Conservation (phyloP, 2,329 filamentous ascomycete genomes). For the Microdochium bolleyi region DNA sequence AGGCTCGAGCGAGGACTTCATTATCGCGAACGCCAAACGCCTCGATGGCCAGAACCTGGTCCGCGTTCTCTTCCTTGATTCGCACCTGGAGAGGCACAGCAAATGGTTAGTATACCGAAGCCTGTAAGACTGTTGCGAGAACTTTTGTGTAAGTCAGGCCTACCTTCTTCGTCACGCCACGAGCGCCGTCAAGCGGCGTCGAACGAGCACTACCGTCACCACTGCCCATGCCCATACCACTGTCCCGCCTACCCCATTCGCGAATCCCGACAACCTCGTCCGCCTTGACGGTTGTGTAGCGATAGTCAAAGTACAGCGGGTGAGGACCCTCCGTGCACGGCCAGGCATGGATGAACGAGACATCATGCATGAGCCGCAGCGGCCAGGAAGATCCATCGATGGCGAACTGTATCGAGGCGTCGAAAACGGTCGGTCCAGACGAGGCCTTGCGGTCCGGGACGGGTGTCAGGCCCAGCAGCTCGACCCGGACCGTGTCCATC, state of each 20-base stretch:
- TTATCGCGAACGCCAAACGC: conserved; percentile 68
- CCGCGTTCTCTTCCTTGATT: conserved; percentile 40
- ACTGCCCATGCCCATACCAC: conserved; percentile 6
- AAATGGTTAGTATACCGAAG: no score
- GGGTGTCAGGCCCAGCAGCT: conserved; percentile 54
- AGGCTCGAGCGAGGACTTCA: conserved; percentile 67
- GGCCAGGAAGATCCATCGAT: conserved; percentile 58
- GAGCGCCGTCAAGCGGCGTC: conserved; percentile 8
- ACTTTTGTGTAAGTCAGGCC: background rate
- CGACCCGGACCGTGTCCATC: conserved; percentile 65
- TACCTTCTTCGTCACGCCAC: background rate
- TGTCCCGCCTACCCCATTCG: conserved; percentile 52
- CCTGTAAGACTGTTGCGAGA: no score
- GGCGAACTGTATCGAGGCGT: conserved; percentile 56
- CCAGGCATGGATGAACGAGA: conserved; percentile 58
- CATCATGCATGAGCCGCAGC: conserved; percentile 53
- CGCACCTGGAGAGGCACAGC: background rate
- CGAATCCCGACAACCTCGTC: conserved; percentile 58
- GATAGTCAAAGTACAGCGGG: conserved; percentile 66
- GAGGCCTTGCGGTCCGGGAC: conserved; percentile 20
- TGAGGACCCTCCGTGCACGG: conserved; percentile 57
- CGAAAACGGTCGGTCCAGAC: conserved; percentile 39
- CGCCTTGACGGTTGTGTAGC: conserved; percentile 48
- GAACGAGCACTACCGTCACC: conserved; percentile 12
- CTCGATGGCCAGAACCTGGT: conserved; percentile 64